Evolutionary conservation across 2,329 filamentous ascomycete species (phyloP).

Genomic region (Pseudovirgaria hyperparasitica): DNA sequence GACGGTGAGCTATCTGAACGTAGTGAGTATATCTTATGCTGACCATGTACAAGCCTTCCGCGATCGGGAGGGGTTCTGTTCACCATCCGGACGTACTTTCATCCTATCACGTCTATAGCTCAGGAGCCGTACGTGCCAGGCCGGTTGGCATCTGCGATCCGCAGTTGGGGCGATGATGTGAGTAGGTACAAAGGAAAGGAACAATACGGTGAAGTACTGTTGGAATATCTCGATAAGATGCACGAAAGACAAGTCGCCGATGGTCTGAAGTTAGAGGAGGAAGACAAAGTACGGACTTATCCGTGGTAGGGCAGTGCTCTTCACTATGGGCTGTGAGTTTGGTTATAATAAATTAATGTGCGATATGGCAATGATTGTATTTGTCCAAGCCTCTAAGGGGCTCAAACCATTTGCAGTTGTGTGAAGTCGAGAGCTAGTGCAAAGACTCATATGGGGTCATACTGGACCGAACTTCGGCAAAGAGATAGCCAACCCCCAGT

Average conservation of each 20-base stretch:
- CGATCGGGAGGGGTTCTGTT: slow-evolving; percentile 45
- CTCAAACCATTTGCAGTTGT: too few species aligned
- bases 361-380: too few species aligned
- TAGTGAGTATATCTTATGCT: not conserved
- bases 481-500: too few species aligned
- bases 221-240: slow-evolving; percentile 64
- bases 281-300: slow-evolving; percentile 49
- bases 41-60: slow-evolving; percentile 24
- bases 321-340: too few species aligned
- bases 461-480: too few species aligned
- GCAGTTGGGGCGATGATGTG: slow-evolving; percentile 74
- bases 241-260: slow-evolving; percentile 59
- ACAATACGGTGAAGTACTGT: slow-evolving; percentile 56
- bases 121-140: slow-evolving; percentile 68
- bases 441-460: too few species aligned
- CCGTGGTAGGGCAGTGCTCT: slow-evolving; percentile 45
- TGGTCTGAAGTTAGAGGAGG: slow-evolving; percentile 49
- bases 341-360: too few species aligned
- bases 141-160: slow-evolving; percentile 59
- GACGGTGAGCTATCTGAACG: slow-evolving; percentile 29
- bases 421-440: too few species aligned
- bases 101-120: slow-evolving; percentile 54
- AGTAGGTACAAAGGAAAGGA: slow-evolving; percentile 66
- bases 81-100: slow-evolving; percentile 71
- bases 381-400: too few species aligned